Evolutionary conservation across 495 filamentous ascomycete species (phyloP), one percentile per base, ranked within the genome.

Genomic region (Talaromyces proteolyticus): DNA sequence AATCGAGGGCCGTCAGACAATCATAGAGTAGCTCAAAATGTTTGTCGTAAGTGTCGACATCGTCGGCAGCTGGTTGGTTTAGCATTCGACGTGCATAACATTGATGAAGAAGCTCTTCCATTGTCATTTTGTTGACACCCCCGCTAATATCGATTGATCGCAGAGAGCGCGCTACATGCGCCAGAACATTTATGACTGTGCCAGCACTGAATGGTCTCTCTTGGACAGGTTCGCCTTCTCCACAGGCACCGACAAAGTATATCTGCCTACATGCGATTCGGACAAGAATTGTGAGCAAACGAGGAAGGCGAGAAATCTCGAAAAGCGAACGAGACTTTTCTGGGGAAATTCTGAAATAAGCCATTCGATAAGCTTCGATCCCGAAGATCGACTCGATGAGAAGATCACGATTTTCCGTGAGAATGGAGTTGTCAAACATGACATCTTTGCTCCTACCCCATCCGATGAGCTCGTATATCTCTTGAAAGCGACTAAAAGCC

Each of bases 171-270:
- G 46, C 29, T 26, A 39, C 21, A 40, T 23, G 46, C 12, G 46
- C 46, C 29, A 48, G 34, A 19, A 48, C 46, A 12, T 18, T 11
- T 11, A 40, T 17, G n/a, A 24, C 12, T 17, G 29, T 39, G 12
- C 6, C 18, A 40, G 29, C 46, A 48, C 24, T 19, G 12, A 48
- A 48, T 17, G 46, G 46, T 48, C 46, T 48, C 14, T 48, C 46
- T 38, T 24, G 22, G 19, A 48, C 24, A 7, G n/a, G 6, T 40
- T 38, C 39, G 4, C 24, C 46, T 22, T 16, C 19, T n/a, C 46
- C 46, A 40, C 46, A 48, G n/a, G 46, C 46, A 48, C 5, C 39
- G 45, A 48, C 11, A n/a, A 48, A n/a, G 39, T 39, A 14, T n/a
- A 39, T 21, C 46, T 48, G 46, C 21, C 46, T 48, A 20, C 29